Percentiles rank a stretch among this genome's conserved stretches.
These are phyloP conservation scores for Penicillium vulpinum DNA, from an alignment of 2,329 filamentous ascomycete genomes.

Conservation along the genomic window DNA sequence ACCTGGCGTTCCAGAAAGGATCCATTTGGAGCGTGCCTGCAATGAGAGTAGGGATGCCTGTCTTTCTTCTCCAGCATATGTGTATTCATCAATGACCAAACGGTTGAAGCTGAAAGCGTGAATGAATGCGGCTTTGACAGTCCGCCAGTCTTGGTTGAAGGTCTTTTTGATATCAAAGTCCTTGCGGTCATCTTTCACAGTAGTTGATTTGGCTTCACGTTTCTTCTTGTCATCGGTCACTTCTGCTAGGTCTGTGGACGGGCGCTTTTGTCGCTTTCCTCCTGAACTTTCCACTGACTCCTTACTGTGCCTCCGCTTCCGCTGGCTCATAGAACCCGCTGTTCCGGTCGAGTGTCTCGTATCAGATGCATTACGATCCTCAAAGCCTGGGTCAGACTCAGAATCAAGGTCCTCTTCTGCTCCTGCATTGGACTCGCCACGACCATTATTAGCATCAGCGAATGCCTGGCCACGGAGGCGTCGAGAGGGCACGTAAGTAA, in stretches of 20 bases:
- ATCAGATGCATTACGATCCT: neutral
- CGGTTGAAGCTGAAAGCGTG: constrained; percentile 64
- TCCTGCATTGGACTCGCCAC: neutral
- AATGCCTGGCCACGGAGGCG: constrained; percentile 33
- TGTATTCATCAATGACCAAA: constrained; percentile 65
- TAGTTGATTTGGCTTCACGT: neutral
- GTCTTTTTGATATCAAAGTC: constrained; percentile 24
- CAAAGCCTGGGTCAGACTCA: neutral
- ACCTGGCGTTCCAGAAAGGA: constrained; percentile 63
- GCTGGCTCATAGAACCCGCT: neutral
- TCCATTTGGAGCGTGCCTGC: constrained; percentile 57
- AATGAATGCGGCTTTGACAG: constrained; percentile 44
- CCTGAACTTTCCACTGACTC: neutral
- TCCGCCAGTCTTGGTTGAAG: constrained; percentile 21
- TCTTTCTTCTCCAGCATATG: constrained; percentile 52
- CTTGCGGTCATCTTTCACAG: constrained; percentile 20
- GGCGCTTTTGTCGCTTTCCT: constrained; percentile 1
- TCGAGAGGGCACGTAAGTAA: constrained; percentile 40
- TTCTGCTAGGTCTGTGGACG: neutral
- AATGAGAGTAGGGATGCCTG: constrained; percentile 49
- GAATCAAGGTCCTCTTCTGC: neutral
- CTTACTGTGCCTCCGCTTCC: neutral
- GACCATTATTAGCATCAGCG: constrained; percentile 12
- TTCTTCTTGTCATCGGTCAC: constrained; percentile 11
- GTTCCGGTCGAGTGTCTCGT: neutral